A percentile compares a stretch with the other conserved stretches of the same genome.
Conservation (phyloP, 805 yeast genomes). For the Monosporozyma servazzii region DNA sequence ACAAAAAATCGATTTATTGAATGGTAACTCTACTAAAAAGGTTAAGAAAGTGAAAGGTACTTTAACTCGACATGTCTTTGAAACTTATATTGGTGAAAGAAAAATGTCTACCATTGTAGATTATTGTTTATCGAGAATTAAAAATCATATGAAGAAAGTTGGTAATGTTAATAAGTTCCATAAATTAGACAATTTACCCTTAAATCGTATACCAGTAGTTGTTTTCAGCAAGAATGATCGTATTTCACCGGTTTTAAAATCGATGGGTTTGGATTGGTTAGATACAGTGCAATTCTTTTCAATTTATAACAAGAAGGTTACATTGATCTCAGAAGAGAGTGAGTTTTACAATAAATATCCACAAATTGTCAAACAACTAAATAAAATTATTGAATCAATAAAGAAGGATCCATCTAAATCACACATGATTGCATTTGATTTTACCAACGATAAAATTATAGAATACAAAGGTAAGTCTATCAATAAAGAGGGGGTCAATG, state of each 20-base stretch:
- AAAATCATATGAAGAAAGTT: slow-evolving; percentile 54
- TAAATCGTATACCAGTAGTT: slow-evolving; percentile 31
- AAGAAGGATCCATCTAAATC: slow-evolving; percentile 5
- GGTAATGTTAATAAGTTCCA: slow-evolving; percentile 29
- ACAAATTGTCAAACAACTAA: slow-evolving; percentile 14
- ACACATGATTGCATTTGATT: slow-evolving; percentile 18
- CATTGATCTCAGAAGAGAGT: slow-evolving; percentile 3
- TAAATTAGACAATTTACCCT: slow-evolving; percentile 10
- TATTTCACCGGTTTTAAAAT: slow-evolving; percentile 48
- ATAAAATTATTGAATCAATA: slow-evolving; percentile 8
- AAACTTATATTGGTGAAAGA: slow-evolving; percentile 55
- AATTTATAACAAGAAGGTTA: slow-evolving; percentile 27
- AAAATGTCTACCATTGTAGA: slow-evolving; percentile 44
- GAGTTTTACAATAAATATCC: slow-evolving; percentile 14
- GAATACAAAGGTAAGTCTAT: slow-evolving; percentile 15
- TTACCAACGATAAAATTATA: slow-evolving; percentile 11
- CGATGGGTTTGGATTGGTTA: slow-evolving; percentile 63
- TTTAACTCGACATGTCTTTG: slow-evolving; percentile 38
- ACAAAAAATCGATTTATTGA: slow-evolving; percentile 40
- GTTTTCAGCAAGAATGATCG: slow-evolving; percentile 43
- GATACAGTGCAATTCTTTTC: slow-evolving; percentile 41
- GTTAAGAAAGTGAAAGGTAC: not conserved
- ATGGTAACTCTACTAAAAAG: not conserved
- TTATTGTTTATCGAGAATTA: slow-evolving; percentile 47
- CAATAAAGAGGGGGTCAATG: slow-evolving; percentile 17